phyloP scores from a whole-genome alignment of 2,329 filamentous ascomycete species.

The Aspergillus calidoustus region DNA sequence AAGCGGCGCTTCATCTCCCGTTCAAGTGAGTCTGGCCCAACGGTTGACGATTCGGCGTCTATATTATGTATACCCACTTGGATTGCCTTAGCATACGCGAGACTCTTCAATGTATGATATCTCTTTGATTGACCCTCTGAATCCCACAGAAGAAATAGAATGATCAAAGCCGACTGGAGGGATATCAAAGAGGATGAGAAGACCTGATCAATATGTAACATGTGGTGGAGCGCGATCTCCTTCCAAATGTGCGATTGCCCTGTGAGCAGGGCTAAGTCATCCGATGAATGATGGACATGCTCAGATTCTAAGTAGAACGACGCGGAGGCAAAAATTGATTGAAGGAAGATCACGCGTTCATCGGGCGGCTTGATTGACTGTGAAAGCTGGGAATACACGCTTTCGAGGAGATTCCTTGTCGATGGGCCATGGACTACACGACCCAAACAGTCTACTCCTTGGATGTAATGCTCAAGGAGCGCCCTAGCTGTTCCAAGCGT shows the following conservation, averaged over 20 bases:
- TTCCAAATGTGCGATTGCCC: neutral
- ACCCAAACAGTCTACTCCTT: neutral
- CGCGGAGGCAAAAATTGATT: too few species aligned
- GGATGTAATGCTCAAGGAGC: neutral
- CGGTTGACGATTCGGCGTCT: neutral
- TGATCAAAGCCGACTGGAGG: neutral
- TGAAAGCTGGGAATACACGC: neutral
- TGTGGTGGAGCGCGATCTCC: neutral
- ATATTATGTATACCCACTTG: constrained; percentile 2
- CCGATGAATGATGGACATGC: too few species aligned
- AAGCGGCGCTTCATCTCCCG: neutral
- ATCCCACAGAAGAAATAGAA: constrained; percentile 4
- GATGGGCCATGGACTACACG: constrained; percentile 5
- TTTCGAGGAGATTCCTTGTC: neutral
- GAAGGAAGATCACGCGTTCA: too few species aligned
- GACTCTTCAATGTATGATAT: neutral
- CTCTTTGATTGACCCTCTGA: constrained; percentile 6
- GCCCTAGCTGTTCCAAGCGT: neutral
- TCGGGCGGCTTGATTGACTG: too few species aligned
- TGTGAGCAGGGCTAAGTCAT: too few species aligned
- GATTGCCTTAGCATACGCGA: constrained; percentile 8
- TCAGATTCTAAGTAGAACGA: too few species aligned
- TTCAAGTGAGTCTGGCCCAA: neutral
- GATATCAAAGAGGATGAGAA: neutral
- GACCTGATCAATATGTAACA: neutral